Conservation (phyloP, 495 filamentous ascomycete species). For the Trypethelium eluteriae region DNA sequence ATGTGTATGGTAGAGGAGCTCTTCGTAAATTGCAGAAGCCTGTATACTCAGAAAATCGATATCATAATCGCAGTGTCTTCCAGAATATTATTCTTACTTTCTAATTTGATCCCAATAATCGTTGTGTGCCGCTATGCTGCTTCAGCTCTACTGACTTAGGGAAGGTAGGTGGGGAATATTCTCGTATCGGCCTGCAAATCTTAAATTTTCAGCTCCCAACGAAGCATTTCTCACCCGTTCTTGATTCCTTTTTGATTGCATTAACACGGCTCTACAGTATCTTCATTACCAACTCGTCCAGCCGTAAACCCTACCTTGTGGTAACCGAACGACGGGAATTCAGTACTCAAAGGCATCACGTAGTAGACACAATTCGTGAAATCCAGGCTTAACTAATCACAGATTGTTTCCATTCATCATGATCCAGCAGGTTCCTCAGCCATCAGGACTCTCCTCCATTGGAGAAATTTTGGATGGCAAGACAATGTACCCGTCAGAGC, state of each 20-base stretch:
- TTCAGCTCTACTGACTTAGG: too few species aligned
- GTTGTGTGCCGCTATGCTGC: too few species aligned
- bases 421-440: conserved; percentile 19
- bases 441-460: conserved; percentile 26
- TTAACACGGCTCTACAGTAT: background rate
- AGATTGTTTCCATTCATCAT: background rate
- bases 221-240: background rate
- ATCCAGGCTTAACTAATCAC: too few species aligned
- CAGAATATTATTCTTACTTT: too few species aligned
- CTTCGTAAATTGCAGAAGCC: background rate
- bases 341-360: background rate
- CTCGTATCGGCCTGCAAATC: too few species aligned
- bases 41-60: too few species aligned
- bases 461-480: conserved; percentile 27
- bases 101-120: too few species aligned
- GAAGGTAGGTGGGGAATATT: too few species aligned
- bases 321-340: conserved; percentile 11
- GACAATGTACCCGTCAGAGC: conserved; percentile 25
- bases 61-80: too few species aligned
- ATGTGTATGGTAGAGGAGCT: background rate
- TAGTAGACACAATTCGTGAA: background rate
- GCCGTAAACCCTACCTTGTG: too few species aligned
- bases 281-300: background rate
- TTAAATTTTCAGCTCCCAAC: too few species aligned
- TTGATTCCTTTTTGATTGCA: background rate